These are phyloP conservation scores for Phytophthora multivora DNA, from an alignment of 352 stramenopile genomes.

Conservation along the genomic window DNA sequence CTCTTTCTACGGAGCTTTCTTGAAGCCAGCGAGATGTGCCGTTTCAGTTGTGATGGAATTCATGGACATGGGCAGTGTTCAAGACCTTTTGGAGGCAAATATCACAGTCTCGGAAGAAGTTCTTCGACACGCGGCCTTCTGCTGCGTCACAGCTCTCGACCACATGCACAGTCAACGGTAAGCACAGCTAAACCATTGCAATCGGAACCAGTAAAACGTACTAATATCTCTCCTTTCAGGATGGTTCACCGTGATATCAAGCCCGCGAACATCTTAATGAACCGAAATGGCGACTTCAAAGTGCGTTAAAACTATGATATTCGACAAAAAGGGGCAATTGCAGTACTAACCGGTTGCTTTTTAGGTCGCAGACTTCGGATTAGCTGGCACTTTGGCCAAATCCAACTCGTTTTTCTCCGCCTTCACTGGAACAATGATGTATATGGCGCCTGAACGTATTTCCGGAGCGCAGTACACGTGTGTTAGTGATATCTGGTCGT, in stretches of 20 bases:
- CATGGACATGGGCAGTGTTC: conserved; percentile 91
- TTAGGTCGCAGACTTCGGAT: conserved; percentile 81
- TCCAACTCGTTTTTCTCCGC: conserved; percentile 83
- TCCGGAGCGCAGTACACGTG: conserved; percentile 86
- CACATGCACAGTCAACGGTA: conserved; percentile 86
- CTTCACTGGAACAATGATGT: conserved; percentile 93
- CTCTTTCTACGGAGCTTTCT: conserved; percentile 90
- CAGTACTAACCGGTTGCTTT: conserved; percentile 1
- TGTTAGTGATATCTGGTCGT: conserved; percentile 80
- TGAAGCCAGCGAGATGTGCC: conserved; percentile 68
- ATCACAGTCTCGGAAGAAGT: conserved; percentile 59
- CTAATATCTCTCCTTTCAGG: conserved; percentile 1
- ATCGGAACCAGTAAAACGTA: not conserved
- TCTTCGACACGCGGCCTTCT: conserved; percentile 79
- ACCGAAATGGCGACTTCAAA: conserved; percentile 84
- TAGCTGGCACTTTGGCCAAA: conserved; percentile 76
- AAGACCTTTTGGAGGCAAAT: conserved; percentile 67
- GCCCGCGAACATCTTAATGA: conserved; percentile 90
- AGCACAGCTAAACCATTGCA: not conserved
- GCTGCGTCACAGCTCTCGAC: conserved; percentile 78
- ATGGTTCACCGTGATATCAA: conserved; percentile 88
- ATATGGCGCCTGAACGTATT: conserved; percentile 95
- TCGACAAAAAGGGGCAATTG: not conserved
- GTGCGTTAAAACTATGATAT: conserved; percentile 20
- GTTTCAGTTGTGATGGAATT: conserved; percentile 93